Conservation (phyloP, 805 yeast species). For the Ogataea chonburiensis region DNA sequence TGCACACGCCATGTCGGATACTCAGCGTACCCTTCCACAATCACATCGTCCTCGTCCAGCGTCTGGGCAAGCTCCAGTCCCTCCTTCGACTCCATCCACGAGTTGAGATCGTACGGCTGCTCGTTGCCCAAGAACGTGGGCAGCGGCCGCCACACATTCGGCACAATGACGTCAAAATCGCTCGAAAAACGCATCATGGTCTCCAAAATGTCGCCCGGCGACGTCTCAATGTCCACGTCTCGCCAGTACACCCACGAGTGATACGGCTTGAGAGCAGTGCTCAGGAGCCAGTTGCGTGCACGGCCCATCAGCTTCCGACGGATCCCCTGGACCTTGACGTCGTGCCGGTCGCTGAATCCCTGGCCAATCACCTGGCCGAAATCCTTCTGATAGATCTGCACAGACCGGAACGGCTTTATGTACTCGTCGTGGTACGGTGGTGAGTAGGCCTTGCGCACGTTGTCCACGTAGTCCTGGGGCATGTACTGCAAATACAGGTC, state of each 20-base stretch:
- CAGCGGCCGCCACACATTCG: slow-evolving; percentile 95
- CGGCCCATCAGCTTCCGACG: slow-evolving; percentile 84
- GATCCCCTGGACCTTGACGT: slow-evolving; percentile 81
- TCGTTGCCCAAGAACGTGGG: slow-evolving; percentile 88
- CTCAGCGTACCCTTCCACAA: slow-evolving; percentile 86
- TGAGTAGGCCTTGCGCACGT: slow-evolving; percentile 55
- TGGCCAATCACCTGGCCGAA: slow-evolving; percentile 85
- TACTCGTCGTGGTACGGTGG: slow-evolving; percentile 67
- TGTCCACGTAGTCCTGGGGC: slow-evolving; percentile 58
- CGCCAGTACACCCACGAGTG: slow-evolving; percentile 94
- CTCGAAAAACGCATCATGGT: slow-evolving; percentile 60
- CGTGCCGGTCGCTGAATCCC: slow-evolving; percentile 81
- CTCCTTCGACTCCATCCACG: slow-evolving; percentile 89
- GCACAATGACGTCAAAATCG: slow-evolving; percentile 71
- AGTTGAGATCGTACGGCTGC: slow-evolving; percentile 94
- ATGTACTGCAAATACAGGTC: slow-evolving; percentile 69
- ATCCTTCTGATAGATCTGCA: slow-evolving; percentile 78
- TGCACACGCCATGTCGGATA: slow-evolving; percentile 86
- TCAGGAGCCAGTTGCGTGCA: slow-evolving; percentile 80
- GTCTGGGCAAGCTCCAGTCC: slow-evolving; percentile 65
- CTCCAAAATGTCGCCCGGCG: slow-evolving; percentile 74
- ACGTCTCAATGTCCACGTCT: slow-evolving; percentile 82
- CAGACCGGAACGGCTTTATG: slow-evolving; percentile 68
- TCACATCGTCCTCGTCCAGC: slow-evolving; percentile 76
- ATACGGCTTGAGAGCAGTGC: slow-evolving; percentile 72